phyloP scores from a whole-genome alignment of 2,329 filamentous ascomycete species.

The Microcyclospora pomicola region DNA sequence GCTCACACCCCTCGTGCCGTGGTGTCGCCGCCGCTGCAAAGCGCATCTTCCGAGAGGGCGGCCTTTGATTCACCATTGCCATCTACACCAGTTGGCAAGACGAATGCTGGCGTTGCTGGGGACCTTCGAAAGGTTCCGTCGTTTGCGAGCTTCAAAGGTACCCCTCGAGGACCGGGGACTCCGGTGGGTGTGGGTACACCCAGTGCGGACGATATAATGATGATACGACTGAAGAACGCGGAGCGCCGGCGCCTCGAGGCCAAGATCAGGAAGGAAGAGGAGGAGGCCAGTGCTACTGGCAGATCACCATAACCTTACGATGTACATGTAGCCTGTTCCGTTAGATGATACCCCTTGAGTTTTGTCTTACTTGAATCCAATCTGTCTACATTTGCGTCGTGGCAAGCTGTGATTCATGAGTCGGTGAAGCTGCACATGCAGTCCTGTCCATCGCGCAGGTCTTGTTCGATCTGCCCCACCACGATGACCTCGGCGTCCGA shows the following conservation, averaged over 20 bases:
- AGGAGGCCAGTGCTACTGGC: slow-evolving; percentile 3
- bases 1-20: neutral
- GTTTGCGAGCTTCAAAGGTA: slow-evolving; percentile 22
- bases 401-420: too few relatives aligned
- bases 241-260: slow-evolving; percentile 32
- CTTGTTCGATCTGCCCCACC: too few relatives aligned
- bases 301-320: too few relatives aligned
- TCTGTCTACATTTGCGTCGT: too few relatives aligned
- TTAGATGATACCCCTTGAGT: too few relatives aligned
- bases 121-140: slow-evolving; percentile 6
- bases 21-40: neutral
- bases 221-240: slow-evolving; percentile 32
- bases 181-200: slow-evolving; percentile 19
- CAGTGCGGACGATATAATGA: slow-evolving; percentile 27
- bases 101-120: slow-evolving; percentile 1
- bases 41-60: neutral
- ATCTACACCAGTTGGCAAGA: slow-evolving; percentile 3
- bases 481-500: too few relatives aligned
- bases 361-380: too few relatives aligned
- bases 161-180: slow-evolving; percentile 9
- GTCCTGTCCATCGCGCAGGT: too few relatives aligned
- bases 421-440: too few relatives aligned
- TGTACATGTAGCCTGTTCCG: too few relatives aligned
- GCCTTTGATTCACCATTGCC: neutral
- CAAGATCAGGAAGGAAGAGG: slow-evolving; percentile 29